Base-by-base conservation (phyloP, 2,329 filamentous ascomycete species). In the Aureobasidium sp. region DNA sequence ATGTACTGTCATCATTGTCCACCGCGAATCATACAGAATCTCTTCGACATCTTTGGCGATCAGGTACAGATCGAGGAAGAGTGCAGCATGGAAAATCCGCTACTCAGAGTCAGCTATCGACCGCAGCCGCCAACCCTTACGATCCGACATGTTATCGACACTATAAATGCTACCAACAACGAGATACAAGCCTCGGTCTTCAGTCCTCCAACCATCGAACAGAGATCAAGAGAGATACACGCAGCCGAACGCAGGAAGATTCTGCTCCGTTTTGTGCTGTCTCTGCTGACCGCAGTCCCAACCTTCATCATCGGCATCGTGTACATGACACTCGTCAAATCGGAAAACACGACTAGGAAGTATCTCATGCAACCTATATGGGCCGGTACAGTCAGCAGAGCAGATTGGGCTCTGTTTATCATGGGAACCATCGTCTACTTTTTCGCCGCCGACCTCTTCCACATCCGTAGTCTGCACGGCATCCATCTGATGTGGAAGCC, bases 341-440 rank as follows among this genome's bases (percentile, higher is more conserved):
- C 75, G 3, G 68, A 74, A 2, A 78, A 90, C 59, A 59, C 68
- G 0, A 75, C 76, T 11, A 81, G 83, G 54, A 72, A 74, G 57
- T 88, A 80, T 60, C 70, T 94, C 39, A 90, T 89, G 79, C 66
- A 77, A 57, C 80, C 83, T 0, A 84, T 88, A 74, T 79, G 77
- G 59, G 81, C 79, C 3, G 88, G 88, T 0, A 41, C 11, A 6
- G 83, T 90, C 50, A 88, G 80, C 59, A 81, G 89, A 19, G 77
- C 85, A 5, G 87, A 91, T 67, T 86, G 91, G 72, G 80, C 86
- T 4, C 75, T 95, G 0, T 88, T 91, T 62, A 79, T 90, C 53
- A 76, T 95, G 63, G 83, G 89, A 16, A 95, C 89, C 0, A 88
- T 89, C 0, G 83, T 95, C 6, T 95, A 94, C 74, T 84, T 95